Evolutionary conservation across 306 rosid species (phyloP).

Genomic region (Fragaria ananassa): DNA sequence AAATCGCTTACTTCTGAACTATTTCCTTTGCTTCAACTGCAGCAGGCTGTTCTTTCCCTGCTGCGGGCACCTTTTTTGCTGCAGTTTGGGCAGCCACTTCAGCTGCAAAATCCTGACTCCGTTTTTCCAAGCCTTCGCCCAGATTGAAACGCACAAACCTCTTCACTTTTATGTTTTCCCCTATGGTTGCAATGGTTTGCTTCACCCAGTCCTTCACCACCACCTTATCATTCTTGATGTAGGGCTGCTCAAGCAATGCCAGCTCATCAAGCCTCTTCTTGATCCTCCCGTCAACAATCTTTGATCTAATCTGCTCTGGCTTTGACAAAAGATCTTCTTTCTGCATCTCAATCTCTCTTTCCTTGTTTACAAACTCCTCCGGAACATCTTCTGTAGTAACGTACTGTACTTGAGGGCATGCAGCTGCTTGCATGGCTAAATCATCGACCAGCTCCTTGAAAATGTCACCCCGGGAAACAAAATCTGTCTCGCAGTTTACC

Average conservation of each 20-base stretch:
- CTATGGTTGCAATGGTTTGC: constrained; percentile 91
- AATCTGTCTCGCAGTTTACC: constrained; percentile 96
- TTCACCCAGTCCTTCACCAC: constrained; percentile 82
- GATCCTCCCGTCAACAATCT: constrained; percentile 92
- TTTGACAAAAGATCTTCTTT: constrained; percentile 88
- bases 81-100: constrained; percentile 99
- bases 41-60: constrained; percentile 52
- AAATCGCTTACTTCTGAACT: constrained; percentile 58
- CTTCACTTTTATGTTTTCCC: constrained; percentile 93
- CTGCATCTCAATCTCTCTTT: constrained; percentile 92
- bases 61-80: constrained; percentile 48
- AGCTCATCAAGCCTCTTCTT: constrained; percentile 87
- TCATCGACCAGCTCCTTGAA: constrained; percentile 95
- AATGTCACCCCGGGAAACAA: constrained; percentile 90
- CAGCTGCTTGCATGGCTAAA: constrained; percentile 98
- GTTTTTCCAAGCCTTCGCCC: constrained; percentile 97
- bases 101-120: constrained; percentile 96
- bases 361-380: constrained; percentile 66
- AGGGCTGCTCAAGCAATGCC: constrained; percentile 94
- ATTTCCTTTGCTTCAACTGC: constrained; percentile 52
- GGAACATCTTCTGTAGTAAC: constrained; percentile 81
- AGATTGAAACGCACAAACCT: constrained; percentile 91
- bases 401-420: constrained; percentile 86
- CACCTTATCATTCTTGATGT: constrained; percentile 84
- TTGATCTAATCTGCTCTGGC: constrained; percentile 92